Percentiles rank a stretch among this genome's conserved stretches.
phyloP scores from a whole-genome alignment of 495 filamentous ascomycete genomes.

The Penicillium verhagenii region DNA sequence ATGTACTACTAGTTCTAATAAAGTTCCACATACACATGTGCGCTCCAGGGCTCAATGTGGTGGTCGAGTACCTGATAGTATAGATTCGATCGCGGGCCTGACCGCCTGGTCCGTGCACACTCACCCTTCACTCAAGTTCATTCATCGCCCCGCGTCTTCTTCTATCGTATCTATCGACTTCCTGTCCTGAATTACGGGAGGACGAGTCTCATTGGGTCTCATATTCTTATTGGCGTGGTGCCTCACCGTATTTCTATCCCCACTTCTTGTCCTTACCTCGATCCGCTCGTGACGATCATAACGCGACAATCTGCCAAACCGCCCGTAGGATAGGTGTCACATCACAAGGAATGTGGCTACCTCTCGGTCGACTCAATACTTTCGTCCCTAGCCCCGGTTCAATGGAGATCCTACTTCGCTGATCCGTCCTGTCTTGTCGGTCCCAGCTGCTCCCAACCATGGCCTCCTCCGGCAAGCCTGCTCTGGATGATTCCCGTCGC shows the following conservation, averaged over 20 bases:
- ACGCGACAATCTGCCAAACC: conserved; percentile 10
- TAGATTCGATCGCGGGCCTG: conserved; percentile 19
- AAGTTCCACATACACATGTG: not conserved
- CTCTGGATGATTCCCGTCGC: conserved; percentile 46
- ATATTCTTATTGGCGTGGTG: conserved; percentile 16
- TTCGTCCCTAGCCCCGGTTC: conserved; percentile 33
- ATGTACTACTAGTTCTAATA: not conserved
- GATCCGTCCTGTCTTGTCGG: conserved; percentile 35
- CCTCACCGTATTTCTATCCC: conserved; percentile 7
- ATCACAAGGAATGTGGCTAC: conserved; percentile 44
- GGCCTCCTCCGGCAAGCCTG: conserved; percentile 45
- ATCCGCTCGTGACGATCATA: conserved; percentile 21
- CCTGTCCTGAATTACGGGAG: conserved; percentile 15
- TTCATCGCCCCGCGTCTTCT: conserved; percentile 28
- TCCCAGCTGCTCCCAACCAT: conserved; percentile 32
- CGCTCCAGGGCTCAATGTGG: no score
- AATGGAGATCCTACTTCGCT: conserved; percentile 45
- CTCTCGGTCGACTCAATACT: conserved; percentile 32
- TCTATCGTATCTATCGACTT: conserved; percentile 23
- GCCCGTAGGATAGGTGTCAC: conserved; percentile 14
- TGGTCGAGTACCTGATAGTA: not conserved
- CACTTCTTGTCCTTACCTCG: conserved; percentile 18
- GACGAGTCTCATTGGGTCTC: conserved; percentile 12
- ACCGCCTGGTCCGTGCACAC: conserved; percentile 32
- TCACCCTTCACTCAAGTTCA: conserved; percentile 29